Evolutionary conservation across 106 monocot genomes (phyloP).

Genomic region (Posidonia australis): DNA sequence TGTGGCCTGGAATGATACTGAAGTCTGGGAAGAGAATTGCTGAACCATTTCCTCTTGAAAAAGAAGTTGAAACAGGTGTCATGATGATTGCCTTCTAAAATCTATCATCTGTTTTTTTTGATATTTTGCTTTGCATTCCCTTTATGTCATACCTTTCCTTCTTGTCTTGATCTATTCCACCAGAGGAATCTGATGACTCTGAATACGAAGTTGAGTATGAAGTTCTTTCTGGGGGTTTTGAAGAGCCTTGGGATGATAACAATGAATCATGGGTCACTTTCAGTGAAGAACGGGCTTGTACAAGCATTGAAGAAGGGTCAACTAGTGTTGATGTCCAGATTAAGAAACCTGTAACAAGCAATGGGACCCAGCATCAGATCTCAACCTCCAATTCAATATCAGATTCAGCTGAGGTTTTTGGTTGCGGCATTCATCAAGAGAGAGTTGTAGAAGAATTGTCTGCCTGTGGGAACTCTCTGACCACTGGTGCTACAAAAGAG

Average conservation of each 20-base stretch:
- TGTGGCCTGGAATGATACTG: slow-evolving; percentile 99
- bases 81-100: background rate
- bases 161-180: background rate
- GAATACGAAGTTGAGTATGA: slow-evolving; percentile 84
- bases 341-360: background rate
- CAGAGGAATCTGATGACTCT: slow-evolving; percentile 74
- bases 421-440: background rate
- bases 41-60: slow-evolving; percentile 23
- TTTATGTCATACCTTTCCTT: background rate
- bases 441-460: slow-evolving; percentile 6
- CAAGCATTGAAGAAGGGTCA: background rate
- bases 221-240: slow-evolving; percentile 59
- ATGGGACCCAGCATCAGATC: background rate
- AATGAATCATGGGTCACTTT: slow-evolving; percentile 16
- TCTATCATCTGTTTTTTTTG: background rate
- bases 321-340: background rate
- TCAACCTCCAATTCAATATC: background rate
- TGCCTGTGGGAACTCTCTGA: background rate
- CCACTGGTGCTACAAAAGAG: slow-evolving; percentile 6
- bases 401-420: background rate
- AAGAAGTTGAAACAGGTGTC: slow-evolving; percentile 32
- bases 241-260: slow-evolving; percentile 36
- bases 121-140: background rate
- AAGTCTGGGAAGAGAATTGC: slow-evolving; percentile 66
- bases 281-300: slow-evolving; percentile 1